phyloP scores from a whole-genome alignment of 352 stramenopile species.

The Globisporangium radiosum region DNA sequence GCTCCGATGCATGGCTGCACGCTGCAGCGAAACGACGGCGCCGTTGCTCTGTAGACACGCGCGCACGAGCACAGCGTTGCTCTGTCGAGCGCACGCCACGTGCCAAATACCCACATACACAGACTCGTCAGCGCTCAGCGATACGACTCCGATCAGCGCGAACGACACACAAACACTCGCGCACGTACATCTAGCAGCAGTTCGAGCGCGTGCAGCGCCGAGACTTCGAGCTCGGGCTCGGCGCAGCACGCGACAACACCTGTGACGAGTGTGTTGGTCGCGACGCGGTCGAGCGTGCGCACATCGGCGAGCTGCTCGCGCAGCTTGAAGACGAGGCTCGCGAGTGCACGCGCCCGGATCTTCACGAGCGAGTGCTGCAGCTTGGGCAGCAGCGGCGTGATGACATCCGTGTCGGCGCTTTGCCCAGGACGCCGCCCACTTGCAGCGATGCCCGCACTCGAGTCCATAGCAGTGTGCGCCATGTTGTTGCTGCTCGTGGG shows the following conservation, averaged over 20 bases:
- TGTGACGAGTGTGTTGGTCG: conserved; percentile 25
- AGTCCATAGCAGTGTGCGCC: conserved; percentile 10
- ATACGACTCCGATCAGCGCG: too few relatives aligned
- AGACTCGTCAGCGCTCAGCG: too few relatives aligned
- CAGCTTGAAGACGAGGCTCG: conserved; percentile 61
- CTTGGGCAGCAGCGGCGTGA: conserved; percentile 40
- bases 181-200: conserved; percentile 24
- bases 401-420: too few relatives aligned
- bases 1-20: conserved; percentile 18
- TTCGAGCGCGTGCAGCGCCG: conserved; percentile 46
- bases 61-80: conserved; percentile 16
- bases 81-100: neutral
- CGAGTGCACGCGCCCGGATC: conserved; percentile 53
- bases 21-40: conserved; percentile 32
- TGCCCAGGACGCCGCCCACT: too few relatives aligned
- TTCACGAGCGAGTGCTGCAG: conserved; percentile 51
- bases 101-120: too few relatives aligned
- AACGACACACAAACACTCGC: too few relatives aligned
- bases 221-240: conserved; percentile 34
- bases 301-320: conserved; percentile 40
- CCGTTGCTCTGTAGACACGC: conserved; percentile 28
- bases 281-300: conserved; percentile 18
- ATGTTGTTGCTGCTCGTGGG: neutral
- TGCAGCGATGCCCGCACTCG: conserved; percentile 9
- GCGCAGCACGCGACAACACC: conserved; percentile 32